phyloP scores from a whole-genome alignment of 2,329 filamentous ascomycete species.

The Colletotrichum sp. region DNA sequence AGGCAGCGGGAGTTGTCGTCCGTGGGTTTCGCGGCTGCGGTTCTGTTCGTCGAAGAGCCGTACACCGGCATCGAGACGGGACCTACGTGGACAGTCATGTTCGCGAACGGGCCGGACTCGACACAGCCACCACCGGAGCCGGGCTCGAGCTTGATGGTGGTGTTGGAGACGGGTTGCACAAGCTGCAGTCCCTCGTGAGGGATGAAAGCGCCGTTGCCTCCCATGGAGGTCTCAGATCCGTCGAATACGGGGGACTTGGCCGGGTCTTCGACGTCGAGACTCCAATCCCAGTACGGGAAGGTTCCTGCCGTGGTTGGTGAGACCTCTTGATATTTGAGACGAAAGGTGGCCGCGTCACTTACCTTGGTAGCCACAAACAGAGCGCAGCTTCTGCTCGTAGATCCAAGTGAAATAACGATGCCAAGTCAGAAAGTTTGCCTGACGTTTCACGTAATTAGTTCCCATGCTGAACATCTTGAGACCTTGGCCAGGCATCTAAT shows the following conservation, averaged over 20 bases:
- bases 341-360: not conserved
- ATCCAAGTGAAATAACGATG: constrained; percentile 25
- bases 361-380: constrained; percentile 27
- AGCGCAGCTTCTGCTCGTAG: constrained; percentile 25
- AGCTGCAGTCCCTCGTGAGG: constrained; percentile 25
- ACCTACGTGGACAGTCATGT: constrained; percentile 43
- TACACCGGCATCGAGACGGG: constrained; percentile 26
- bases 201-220: constrained; percentile 40
- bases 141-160: constrained; percentile 37
- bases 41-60: constrained; percentile 2
- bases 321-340: not conserved
- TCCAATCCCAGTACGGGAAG: constrained; percentile 21
- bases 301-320: not conserved
- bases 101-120: constrained; percentile 39
- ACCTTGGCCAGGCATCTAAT: not conserved
- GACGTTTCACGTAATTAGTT: not conserved
- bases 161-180: not conserved
- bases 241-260: constrained; percentile 42
- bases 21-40: constrained; percentile 25
- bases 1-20: constrained; percentile 47
- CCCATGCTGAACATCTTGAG: rapidly evolving
- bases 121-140: constrained; percentile 55
- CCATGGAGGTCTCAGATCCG: constrained; percentile 41
- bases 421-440: constrained; percentile 24
- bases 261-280: constrained; percentile 27